These are phyloP conservation scores for Cutaneotrichosporon cutaneum DNA, from an alignment of 1,284 basidiomycete genomes.

Conservation along the genomic window DNA sequence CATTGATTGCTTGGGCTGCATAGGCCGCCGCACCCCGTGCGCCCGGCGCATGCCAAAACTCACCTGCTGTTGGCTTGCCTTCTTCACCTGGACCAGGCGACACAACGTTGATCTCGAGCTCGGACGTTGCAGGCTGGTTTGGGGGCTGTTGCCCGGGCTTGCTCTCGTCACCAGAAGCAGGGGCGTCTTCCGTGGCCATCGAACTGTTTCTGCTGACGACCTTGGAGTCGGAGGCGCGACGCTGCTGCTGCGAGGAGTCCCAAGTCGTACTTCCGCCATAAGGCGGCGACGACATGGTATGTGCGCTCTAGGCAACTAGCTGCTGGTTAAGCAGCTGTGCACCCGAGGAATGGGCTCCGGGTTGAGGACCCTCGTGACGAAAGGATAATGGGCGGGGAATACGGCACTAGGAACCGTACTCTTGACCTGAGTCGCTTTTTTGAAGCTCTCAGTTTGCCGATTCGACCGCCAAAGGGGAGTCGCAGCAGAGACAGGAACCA, in stretches of 20 bases:
- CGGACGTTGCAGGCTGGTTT: neutral
- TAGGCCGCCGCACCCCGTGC: too few relatives aligned
- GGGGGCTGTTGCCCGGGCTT: neutral
- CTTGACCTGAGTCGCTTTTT: neutral
- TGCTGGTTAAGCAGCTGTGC: neutral
- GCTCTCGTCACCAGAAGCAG: neutral
- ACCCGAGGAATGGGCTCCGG: neutral
- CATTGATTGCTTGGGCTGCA: neutral
- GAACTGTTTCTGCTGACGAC: neutral
- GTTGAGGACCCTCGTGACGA: neutral
- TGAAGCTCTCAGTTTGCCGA: neutral
- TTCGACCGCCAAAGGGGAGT: neutral
- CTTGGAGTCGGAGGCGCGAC: slow-evolving; percentile 13
- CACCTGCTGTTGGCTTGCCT: neutral
- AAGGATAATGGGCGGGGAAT: neutral
- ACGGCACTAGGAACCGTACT: neutral
- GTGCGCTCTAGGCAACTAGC: neutral
- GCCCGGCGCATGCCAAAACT: neutral
- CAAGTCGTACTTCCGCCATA: slow-evolving; percentile 1
- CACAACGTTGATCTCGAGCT: slow-evolving; percentile 2
- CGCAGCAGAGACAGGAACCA: neutral
- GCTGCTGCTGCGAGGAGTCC: neutral
- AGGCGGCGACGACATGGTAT: slow-evolving; percentile 7
- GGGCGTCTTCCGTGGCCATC: neutral
- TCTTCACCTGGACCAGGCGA: neutral